phyloP scores from a whole-genome alignment of 164 flowering plant genomes.

The Kalanchoe fedtschenkoi region DNA sequence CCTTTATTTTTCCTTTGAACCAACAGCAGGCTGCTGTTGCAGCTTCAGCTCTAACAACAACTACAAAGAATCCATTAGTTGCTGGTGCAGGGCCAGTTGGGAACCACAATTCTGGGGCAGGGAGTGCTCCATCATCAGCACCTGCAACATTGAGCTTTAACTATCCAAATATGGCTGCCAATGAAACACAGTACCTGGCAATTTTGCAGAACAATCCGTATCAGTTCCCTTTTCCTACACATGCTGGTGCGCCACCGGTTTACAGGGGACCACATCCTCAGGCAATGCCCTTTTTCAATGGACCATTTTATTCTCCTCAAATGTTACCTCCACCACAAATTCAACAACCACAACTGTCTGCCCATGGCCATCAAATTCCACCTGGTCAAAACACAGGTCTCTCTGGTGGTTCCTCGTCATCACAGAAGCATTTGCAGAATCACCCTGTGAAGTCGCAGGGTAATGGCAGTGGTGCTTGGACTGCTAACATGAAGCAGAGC shows the following conservation, averaged over 20 bases:
- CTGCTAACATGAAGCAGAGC: constrained; percentile 19
- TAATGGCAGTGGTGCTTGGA: constrained; percentile 33
- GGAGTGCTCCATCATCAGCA: constrained; percentile 22
- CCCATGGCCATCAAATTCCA: constrained; percentile 42
- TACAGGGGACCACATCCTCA: constrained; percentile 64
- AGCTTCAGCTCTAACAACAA: constrained; percentile 34
- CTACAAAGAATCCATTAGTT: constrained; percentile 30
- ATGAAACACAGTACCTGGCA: constrained; percentile 81
- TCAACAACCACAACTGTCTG: constrained; percentile 35
- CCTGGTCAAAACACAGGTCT: constrained; percentile 16
- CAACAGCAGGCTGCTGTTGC: constrained; percentile 62
- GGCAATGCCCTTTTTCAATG: constrained; percentile 68
- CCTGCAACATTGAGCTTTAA: constrained; percentile 63
- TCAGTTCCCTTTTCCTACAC: constrained; percentile 70
- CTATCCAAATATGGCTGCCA: constrained; percentile 56
- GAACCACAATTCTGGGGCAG: constrained; percentile 28
- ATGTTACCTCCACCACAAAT: constrained; percentile 54
- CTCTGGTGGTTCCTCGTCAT: constrained; percentile 68
- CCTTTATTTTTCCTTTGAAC: constrained; percentile 67
- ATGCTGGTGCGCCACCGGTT: constrained; percentile 64
- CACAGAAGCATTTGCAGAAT: constrained; percentile 69
- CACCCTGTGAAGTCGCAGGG: constrained; percentile 49
- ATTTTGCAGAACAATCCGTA: constrained; percentile 67
- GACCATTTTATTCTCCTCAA: constrained; percentile 79
- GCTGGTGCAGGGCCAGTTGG: constrained; percentile 22